Conservation (phyloP, 352 stramenopile genomes). For the Globisporangium heterothallicum region DNA sequence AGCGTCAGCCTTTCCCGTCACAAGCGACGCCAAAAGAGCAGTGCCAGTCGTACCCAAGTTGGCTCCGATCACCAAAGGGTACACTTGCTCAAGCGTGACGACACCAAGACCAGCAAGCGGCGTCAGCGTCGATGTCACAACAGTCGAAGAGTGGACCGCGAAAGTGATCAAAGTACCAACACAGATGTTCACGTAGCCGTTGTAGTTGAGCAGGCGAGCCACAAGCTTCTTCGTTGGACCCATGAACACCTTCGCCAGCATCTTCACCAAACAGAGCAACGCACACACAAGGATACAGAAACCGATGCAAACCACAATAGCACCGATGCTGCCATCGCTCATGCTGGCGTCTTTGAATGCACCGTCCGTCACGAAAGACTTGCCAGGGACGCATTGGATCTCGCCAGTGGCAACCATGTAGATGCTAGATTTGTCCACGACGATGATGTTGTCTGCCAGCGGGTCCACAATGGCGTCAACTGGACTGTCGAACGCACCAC, state of each 20-base stretch:
- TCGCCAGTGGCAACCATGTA: constrained; percentile 30
- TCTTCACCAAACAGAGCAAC: constrained; percentile 42
- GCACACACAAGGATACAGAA: constrained; percentile 43
- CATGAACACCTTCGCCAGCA: constrained; percentile 63
- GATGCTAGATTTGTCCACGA: constrained; percentile 35
- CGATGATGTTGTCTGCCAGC: constrained; percentile 24
- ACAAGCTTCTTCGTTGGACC: constrained; percentile 82
- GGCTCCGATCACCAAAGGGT: constrained; percentile 74
- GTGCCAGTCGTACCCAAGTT: constrained; percentile 83
- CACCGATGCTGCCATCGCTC: constrained; percentile 38
- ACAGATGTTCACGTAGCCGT: constrained; percentile 86
- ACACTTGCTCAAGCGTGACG: constrained; percentile 64
- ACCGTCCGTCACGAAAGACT: constrained; percentile 35
- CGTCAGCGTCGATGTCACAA: constrained; percentile 79
- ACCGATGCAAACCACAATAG: constrained; percentile 37
- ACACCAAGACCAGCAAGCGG: constrained; percentile 35
- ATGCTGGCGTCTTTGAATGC: constrained; percentile 27
- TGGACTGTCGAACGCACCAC: constrained; percentile 35
- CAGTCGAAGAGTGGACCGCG: constrained; percentile 85
- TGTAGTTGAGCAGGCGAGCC: constrained; percentile 84
- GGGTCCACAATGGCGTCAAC: constrained; percentile 42
- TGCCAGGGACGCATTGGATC: constrained; percentile 14
- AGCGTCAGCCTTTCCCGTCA: constrained; percentile 8
- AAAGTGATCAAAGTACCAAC: constrained; percentile 85
- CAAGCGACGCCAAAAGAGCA: constrained; percentile 26